phyloP scores from a whole-genome alignment of 192 early-diverging fungal genomes.

The Backusella luteola region DNA sequence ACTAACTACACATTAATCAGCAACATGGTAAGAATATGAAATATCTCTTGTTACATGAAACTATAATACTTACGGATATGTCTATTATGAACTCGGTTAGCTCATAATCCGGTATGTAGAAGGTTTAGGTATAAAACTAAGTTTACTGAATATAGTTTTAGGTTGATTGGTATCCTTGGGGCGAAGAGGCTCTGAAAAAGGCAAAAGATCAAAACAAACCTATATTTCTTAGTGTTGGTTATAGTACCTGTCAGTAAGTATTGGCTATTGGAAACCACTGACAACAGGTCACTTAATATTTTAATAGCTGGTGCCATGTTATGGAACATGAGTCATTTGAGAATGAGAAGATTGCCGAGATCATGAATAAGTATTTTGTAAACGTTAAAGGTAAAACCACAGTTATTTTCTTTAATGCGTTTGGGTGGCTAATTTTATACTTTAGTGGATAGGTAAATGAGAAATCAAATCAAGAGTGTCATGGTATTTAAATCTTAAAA shows the following conservation, averaged over 20 bases:
- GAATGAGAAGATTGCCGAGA: conserved; percentile 45
- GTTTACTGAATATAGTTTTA: neutral
- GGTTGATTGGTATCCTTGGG: conserved; percentile 71
- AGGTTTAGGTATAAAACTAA: neutral
- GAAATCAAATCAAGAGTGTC: neutral
- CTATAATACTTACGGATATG: neutral
- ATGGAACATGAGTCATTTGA: conserved; percentile 70
- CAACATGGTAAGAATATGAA: conserved; percentile 37
- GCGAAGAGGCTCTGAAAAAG: conserved; percentile 56
- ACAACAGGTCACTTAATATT: neutral
- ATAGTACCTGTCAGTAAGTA: conserved; percentile 62
- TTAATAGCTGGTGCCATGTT: conserved; percentile 57
- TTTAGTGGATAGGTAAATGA: conserved; percentile 27
- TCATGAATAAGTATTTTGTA: conserved; percentile 62
- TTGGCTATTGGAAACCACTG: neutral
- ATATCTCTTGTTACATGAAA: neutral
- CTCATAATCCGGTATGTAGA: conserved; percentile 47
- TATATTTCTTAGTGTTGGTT: conserved; percentile 65
- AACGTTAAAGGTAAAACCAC: conserved; percentile 52
- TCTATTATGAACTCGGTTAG: conserved; percentile 5
- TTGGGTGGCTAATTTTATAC: conserved; percentile 2
- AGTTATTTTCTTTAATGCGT: neutral
- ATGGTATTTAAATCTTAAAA: neutral
- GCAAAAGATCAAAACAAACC: conserved; percentile 54
- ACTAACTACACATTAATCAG: conserved; percentile 13